Percentiles rank a stretch among this genome's conserved stretches.
Conservation (phyloP, 805 yeast species). For the Torulaspora microellipsoides region DNA sequence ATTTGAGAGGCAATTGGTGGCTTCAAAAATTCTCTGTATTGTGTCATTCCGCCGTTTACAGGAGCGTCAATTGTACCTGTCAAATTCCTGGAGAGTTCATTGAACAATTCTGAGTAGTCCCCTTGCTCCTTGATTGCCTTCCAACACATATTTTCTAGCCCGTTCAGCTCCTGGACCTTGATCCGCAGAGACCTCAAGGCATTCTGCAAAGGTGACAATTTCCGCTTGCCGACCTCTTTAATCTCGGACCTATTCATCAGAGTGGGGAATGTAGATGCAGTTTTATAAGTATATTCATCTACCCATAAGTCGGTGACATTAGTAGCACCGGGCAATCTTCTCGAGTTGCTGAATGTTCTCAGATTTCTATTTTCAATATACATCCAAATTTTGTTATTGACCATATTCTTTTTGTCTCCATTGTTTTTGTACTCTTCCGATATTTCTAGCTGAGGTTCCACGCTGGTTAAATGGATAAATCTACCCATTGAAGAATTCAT, state of each 20-base stretch:
- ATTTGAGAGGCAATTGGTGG: constrained; percentile 29
- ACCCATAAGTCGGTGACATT: constrained; percentile 79
- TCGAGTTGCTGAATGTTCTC: constrained; percentile 61
- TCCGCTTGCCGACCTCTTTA: constrained; percentile 42
- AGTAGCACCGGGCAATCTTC: constrained; percentile 69
- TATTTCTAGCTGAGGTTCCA: constrained; percentile 47
- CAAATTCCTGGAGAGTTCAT: constrained; percentile 63
- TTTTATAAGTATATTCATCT: constrained; percentile 77
- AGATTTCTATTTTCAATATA: constrained; percentile 73
- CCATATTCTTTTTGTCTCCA: constrained; percentile 36
- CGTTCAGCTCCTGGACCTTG: constrained; percentile 69
- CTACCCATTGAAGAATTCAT: constrained; percentile 62
- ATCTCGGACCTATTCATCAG: constrained; percentile 82
- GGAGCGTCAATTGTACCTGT: constrained; percentile 91
- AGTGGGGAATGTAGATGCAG: constrained; percentile 76
- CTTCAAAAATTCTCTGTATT: constrained; percentile 64
- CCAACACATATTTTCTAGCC: constrained; percentile 56
- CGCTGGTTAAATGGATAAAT: constrained; percentile 64
- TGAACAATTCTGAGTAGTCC: constrained; percentile 46
- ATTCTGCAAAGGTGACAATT: constrained; percentile 78
- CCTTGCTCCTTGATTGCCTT: constrained; percentile 49
- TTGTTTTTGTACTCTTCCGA: constrained; percentile 43
- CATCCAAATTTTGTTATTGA: constrained; percentile 56
- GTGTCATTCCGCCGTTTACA: constrained; percentile 88
- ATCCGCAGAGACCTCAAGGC: constrained; percentile 63